These are phyloP conservation scores for Cardiospermum halicacabum DNA, from an alignment of 345 rosid species.

Conservation along the genomic window DNA sequence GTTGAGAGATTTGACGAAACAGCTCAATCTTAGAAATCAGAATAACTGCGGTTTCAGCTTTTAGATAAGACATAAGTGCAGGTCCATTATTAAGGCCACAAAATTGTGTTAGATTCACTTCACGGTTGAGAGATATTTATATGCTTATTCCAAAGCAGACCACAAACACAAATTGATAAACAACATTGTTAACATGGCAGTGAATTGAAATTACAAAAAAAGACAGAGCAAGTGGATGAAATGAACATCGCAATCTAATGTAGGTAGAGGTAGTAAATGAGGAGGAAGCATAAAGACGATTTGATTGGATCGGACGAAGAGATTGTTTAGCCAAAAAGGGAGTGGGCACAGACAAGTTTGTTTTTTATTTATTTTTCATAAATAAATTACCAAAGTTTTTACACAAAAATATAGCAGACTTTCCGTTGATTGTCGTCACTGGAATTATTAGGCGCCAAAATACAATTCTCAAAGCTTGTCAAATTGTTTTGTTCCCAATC, in stretches of 20 bases:
- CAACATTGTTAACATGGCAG: neutral
- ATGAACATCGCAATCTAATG: slow-evolving; percentile 2
- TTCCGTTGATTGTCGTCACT: slow-evolving; percentile 12
- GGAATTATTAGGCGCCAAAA: neutral
- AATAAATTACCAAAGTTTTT: neutral
- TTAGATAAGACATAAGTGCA: too few relatives aligned
- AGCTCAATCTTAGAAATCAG: too few relatives aligned
- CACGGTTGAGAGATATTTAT: neutral
- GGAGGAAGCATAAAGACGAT: slow-evolving; percentile 4
- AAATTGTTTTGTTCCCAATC: slow-evolving; percentile 5
- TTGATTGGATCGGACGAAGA: slow-evolving; percentile 13
- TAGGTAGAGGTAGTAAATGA: neutral
- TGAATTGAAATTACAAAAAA: too few relatives aligned
- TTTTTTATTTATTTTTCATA: neutral
- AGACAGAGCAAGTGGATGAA: neutral
- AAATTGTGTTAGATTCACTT: too few relatives aligned
- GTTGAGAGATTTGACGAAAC: too few relatives aligned
- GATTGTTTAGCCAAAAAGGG: neutral
- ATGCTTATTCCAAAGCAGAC: neutral
- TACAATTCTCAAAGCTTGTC: neutral
- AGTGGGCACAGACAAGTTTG: neutral
- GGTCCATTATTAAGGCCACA: too few relatives aligned
- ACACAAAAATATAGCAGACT: neutral
- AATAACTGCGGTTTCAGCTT: too few relatives aligned
- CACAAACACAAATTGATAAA: neutral